Evolutionary conservation across 176 grass and related monocot species (phyloP).

Genomic region (Tillandsia fasciculata): DNA sequence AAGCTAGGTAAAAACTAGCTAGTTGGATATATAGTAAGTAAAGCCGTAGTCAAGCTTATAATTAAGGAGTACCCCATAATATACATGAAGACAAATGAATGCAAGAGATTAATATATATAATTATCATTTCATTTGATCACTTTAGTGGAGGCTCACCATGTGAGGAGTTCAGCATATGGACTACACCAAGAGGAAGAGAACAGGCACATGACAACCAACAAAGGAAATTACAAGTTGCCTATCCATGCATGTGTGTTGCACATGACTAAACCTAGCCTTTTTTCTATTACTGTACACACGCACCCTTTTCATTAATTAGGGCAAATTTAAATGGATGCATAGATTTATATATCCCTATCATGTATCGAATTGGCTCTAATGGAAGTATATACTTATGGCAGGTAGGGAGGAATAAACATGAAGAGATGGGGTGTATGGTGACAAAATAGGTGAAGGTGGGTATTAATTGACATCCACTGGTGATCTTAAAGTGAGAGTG

Average conservation of each 20-base stretch:
- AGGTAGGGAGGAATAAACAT: not conserved
- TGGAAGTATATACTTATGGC: slow-evolving; percentile 26
- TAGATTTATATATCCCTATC: not conserved
- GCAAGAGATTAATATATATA: too few relatives aligned
- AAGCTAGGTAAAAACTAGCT: too few relatives aligned
- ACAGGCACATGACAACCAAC: slow-evolving; percentile 26
- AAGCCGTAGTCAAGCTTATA: too few relatives aligned
- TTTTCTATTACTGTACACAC: not conserved
- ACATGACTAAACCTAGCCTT: slow-evolving; percentile 21
- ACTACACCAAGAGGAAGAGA: slow-evolving; percentile 21
- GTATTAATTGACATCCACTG: not conserved
- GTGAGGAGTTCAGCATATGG: slow-evolving; percentile 26
- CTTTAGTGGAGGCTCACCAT: slow-evolving; percentile 29
- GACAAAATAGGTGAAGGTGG: slow-evolving; percentile 27
- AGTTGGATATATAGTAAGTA: too few relatives aligned
- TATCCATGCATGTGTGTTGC: slow-evolving; percentile 51
- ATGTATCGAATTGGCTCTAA: slow-evolving; percentile 18
- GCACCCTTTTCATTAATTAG: not conserved
- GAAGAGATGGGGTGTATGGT: slow-evolving; percentile 7
- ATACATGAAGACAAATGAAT: too few relatives aligned
- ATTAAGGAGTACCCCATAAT: too few relatives aligned
- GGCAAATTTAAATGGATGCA: too few relatives aligned
- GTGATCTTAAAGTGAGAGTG: not conserved
- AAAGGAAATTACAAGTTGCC: slow-evolving; percentile 31
- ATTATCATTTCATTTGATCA: not conserved